Conservation (phyloP, 106 monocot species). For the Acanthochlamys bracteata region DNA sequence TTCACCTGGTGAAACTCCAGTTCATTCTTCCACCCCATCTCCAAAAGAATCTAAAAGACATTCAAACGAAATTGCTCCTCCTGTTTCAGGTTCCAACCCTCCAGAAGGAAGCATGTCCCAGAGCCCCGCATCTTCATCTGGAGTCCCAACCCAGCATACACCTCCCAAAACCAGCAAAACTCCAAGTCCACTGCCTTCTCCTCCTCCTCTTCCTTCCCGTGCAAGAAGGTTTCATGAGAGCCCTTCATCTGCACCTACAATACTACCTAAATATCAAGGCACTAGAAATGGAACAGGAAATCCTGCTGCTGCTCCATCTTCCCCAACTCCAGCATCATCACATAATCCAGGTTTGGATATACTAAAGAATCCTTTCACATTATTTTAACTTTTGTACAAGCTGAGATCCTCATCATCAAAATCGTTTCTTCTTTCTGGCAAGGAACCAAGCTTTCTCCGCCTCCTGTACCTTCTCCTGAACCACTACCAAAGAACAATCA, state of each 20-base stretch:
- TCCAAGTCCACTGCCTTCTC: slow-evolving; percentile 15
- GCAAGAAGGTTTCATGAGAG: slow-evolving; percentile 3
- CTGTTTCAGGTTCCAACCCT: slow-evolving; percentile 12
- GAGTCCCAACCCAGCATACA: neutral
- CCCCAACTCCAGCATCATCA: slow-evolving; percentile 27
- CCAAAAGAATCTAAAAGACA: neutral
- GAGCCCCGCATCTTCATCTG: slow-evolving; percentile 21
- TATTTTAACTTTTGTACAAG: neutral
- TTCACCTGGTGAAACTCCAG: no score
- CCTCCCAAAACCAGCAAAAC: slow-evolving; percentile 1
- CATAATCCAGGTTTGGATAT: slow-evolving; percentile 35
- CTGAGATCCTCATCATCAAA: neutral
- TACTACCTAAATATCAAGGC: slow-evolving; percentile 7
- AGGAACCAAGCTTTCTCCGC: slow-evolving; percentile 26
- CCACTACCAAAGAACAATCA: slow-evolving; percentile 10
- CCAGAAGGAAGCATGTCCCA: slow-evolving; percentile 7
- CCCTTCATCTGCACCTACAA: slow-evolving; percentile 20
- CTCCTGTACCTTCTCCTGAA: slow-evolving; percentile 26
- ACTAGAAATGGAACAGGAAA: slow-evolving; percentile 11
- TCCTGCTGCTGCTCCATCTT: slow-evolving; percentile 22
- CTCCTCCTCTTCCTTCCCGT: slow-evolving; percentile 9
- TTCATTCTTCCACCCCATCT: neutral
- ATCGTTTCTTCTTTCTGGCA: slow-evolving; percentile 3
- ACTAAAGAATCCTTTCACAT: neutral
- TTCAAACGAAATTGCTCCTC: slow-evolving; percentile 6